These are phyloP conservation scores for Thelonectria blattea DNA, from an alignment of 2,329 filamentous ascomycete genomes.

Conservation along the genomic window DNA sequence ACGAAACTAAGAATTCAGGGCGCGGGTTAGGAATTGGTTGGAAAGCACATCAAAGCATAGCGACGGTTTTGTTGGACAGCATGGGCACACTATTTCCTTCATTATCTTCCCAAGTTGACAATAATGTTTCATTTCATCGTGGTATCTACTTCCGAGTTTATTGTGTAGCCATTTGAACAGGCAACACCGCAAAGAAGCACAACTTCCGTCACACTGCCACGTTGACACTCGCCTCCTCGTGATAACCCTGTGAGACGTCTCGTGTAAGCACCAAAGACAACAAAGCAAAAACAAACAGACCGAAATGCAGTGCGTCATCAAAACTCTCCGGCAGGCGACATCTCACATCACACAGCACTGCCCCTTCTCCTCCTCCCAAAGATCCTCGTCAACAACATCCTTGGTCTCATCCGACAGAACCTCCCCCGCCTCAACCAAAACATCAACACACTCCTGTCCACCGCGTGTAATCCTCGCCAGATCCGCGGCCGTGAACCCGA, in stretches of 20 bases:
- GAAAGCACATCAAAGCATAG: background rate
- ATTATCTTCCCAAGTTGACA: background rate
- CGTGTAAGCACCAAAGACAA: background rate
- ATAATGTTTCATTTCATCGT: background rate
- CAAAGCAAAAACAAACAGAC: too few species aligned
- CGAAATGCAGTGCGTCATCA: too few species aligned
- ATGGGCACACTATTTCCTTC: background rate
- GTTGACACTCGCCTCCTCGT: too few species aligned
- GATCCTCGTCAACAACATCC: conserved; percentile 9
- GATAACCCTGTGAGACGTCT: too few species aligned
- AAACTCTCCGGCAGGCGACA: too few species aligned
- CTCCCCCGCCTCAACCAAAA: conserved; percentile 3
- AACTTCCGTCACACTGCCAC: too few species aligned
- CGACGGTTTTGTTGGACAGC: background rate
- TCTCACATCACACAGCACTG: conserved; percentile 4
- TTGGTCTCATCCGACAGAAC: conserved; percentile 6
- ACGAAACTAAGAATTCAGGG: too few species aligned
- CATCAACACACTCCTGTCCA: conserved; percentile 10
- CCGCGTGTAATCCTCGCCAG: conserved; percentile 3
- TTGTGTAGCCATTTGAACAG: too few species aligned
- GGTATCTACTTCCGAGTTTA: background rate
- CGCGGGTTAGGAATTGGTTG: background rate
- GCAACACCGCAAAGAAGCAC: too few species aligned
- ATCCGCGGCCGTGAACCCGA: conserved; percentile 9
- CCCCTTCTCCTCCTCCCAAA: conserved; percentile 4